Evolutionary conservation across 2,329 filamentous ascomycete genomes (phyloP).

Genomic region (Fusarium euwallaceae): DNA sequence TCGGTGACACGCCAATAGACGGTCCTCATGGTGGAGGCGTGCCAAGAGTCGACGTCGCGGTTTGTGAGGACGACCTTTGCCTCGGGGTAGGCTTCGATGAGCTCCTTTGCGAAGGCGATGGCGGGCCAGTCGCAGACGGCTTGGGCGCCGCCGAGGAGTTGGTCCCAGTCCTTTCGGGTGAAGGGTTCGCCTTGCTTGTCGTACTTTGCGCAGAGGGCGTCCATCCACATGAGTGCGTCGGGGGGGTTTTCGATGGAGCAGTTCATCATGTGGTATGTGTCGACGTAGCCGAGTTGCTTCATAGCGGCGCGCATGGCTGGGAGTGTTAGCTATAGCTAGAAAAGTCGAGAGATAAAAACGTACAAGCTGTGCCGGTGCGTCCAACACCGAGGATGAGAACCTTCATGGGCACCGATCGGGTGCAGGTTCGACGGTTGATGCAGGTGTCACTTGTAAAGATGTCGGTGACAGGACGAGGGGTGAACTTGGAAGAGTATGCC

Average conservation of each 20-base stretch:
- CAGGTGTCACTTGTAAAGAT: constrained; percentile 75
- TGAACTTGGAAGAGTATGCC: constrained; percentile 49
- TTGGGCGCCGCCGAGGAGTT: constrained; percentile 74
- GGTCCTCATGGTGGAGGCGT: constrained; percentile 73
- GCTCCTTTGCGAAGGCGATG: constrained; percentile 71
- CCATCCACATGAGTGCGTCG: constrained; percentile 78
- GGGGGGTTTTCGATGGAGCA: constrained; percentile 71
- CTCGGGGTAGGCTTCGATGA: constrained; percentile 79
- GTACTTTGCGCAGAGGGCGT: constrained; percentile 71
- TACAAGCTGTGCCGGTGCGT: constrained; percentile 78
- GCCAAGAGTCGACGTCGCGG: constrained; percentile 75
- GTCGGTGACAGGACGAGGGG: constrained; percentile 63
- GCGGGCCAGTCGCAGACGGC: constrained; percentile 75
- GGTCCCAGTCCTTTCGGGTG: constrained; percentile 76
- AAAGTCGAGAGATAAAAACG: constrained; percentile 44
- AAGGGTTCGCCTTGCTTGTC: constrained; percentile 59
- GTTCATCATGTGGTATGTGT: constrained; percentile 82
- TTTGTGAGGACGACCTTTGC: constrained; percentile 79
- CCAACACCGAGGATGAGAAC: constrained; percentile 78
- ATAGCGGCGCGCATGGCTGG: constrained; percentile 74
- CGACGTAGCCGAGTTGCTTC: constrained; percentile 74
- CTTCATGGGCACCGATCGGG: constrained; percentile 78
- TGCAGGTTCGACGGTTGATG: constrained; percentile 75
- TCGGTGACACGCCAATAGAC: constrained; percentile 77
- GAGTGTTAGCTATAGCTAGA: neutral